Percentiles rank a stretch among this genome's conserved stretches.
Evolutionary conservation across 768 basidiomycete species (phyloP).

Genomic region (Podaxis sp.): DNA sequence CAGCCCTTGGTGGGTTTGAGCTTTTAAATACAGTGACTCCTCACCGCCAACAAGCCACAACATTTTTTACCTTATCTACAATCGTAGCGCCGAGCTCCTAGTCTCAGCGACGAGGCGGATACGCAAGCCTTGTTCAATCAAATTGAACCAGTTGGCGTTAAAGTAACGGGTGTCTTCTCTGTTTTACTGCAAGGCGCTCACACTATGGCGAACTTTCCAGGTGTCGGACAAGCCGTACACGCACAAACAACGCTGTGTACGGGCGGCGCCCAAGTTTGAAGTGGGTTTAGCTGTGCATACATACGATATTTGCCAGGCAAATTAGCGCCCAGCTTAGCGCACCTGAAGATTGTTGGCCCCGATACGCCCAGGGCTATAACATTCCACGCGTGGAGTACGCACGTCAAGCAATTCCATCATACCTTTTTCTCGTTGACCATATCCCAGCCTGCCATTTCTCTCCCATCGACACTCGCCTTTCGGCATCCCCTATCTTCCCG

Average conservation of each 20-base stretch:
- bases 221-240: too few relatives aligned
- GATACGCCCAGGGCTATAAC: too few relatives aligned
- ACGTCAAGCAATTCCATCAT: too few relatives aligned
- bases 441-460: background rate
- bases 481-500: background rate
- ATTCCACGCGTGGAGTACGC: too few relatives aligned
- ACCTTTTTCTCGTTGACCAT: too few relatives aligned
- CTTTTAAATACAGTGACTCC: background rate
- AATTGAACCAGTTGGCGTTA: background rate
- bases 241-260: too few relatives aligned
- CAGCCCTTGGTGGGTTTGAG: background rate
- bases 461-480: background rate
- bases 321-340: too few relatives aligned
- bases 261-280: too few relatives aligned
- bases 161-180: background rate
- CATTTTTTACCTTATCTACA: background rate
- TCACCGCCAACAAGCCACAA: background rate
- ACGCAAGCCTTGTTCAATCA: background rate
- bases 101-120: background rate
- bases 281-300: too few relatives aligned
- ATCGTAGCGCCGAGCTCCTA: background rate
- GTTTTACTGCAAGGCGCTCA: background rate
- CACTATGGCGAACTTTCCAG: too few relatives aligned
- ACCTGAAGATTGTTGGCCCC: too few relatives aligned
- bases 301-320: too few relatives aligned